Conservation (phyloP, 1,139 yeast genomes). For the Pichia sp. region DNA sequence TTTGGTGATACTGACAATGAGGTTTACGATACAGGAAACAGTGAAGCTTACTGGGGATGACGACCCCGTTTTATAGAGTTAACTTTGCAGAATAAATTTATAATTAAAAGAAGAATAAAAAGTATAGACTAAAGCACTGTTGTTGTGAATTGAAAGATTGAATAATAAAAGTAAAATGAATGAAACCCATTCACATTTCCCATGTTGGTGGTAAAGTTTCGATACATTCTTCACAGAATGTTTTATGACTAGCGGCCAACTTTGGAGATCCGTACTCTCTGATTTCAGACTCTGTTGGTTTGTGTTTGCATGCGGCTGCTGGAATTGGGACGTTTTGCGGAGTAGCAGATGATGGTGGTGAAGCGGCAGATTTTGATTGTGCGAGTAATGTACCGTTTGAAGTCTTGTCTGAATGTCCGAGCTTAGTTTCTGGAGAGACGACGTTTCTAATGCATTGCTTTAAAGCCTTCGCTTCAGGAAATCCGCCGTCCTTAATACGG, state of each 20-base stretch:
- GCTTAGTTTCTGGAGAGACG: slow-evolving; percentile 42
- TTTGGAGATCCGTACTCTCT: slow-evolving; percentile 16
- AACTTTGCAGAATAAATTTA: neutral
- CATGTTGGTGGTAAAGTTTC: slow-evolving; percentile 29
- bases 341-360: neutral
- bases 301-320: neutral
- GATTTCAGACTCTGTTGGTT: slow-evolving; percentile 11
- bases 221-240: slow-evolving; percentile 28
- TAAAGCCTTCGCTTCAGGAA: slow-evolving; percentile 60
- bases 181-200: slow-evolving; percentile 28
- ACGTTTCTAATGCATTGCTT: slow-evolving; percentile 52
- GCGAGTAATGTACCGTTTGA: slow-evolving; percentile 6
- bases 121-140: neutral
- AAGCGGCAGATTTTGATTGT: neutral
- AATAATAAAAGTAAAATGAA: too few relatives aligned
- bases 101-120: neutral
- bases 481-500: slow-evolving; percentile 51
- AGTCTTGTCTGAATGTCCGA: slow-evolving; percentile 47
- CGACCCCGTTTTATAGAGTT: neutral
- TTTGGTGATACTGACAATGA: neutral
- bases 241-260: slow-evolving; percentile 15
- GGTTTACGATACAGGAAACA: neutral
- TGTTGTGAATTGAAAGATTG: neutral
- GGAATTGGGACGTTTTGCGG: neutral
- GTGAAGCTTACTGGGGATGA: slow-evolving; percentile 8